Evolutionary conservation across 129 eudicot species (phyloP).

Genomic region (Centaurea solstitialis): DNA sequence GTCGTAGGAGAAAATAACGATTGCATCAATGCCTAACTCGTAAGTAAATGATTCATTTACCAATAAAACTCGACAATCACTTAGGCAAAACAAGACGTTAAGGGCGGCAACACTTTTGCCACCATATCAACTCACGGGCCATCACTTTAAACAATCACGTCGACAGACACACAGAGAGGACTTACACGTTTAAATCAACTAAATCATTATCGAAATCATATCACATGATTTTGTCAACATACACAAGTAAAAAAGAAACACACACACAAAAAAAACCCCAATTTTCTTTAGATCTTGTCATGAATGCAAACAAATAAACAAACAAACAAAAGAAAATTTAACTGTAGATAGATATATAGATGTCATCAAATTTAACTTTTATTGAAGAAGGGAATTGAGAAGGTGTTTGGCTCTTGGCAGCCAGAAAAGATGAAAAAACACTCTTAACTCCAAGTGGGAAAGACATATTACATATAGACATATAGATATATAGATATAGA

Average conservation of each 20-base stretch:
- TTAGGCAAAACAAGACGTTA: background rate
- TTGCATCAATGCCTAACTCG: background rate
- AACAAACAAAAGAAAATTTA: constrained; percentile 15
- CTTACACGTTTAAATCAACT: background rate
- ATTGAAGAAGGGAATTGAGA: constrained; percentile 17
- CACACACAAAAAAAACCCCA: background rate
- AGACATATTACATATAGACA: too few species aligned
- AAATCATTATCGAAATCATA: too few species aligned
- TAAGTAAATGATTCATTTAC: background rate
- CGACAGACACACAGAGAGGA: background rate
- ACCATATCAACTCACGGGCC: background rate
- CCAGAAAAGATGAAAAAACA: constrained; percentile 24
- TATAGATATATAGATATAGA: too few species aligned
- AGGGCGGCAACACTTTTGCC: background rate
- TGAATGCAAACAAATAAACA: constrained; percentile 6
- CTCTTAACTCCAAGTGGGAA: constrained; percentile 26
- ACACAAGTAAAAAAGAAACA: background rate
- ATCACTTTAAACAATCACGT: background rate
- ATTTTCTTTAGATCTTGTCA: background rate
- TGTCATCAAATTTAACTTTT: constrained; percentile 21
- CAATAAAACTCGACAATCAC: background rate
- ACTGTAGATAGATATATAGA: constrained; percentile 7
- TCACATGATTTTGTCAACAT: background rate
- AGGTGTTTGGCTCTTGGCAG: constrained; percentile 46
- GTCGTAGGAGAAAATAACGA: background rate